phyloP scores from a whole-genome alignment of 2,329 filamentous ascomycete genomes.

The Aspergillus sp. region DNA sequence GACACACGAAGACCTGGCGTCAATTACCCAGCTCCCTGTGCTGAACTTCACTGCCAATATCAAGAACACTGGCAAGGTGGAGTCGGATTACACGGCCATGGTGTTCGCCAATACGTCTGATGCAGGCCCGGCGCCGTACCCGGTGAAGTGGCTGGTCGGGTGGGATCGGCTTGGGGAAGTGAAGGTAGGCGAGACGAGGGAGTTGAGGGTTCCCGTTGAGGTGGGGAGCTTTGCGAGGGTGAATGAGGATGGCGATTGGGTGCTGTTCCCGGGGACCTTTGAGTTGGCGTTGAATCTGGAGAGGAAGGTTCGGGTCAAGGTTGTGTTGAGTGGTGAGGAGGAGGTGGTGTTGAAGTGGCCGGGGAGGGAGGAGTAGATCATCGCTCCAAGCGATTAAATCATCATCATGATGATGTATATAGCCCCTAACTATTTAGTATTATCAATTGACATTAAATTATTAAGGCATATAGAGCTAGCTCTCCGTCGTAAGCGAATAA shows the following conservation, averaged over 20 bases:
- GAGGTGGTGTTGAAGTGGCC: constrained; percentile 40
- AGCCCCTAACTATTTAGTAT: no score
- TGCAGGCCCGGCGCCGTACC: constrained; percentile 44
- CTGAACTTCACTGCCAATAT: constrained; percentile 39
- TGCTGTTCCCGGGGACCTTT: constrained; percentile 48
- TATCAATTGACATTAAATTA: no score
- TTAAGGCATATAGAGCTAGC: no score
- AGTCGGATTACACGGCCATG: constrained; percentile 47
- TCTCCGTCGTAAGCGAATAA: no score
- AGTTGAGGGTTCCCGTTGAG: constrained; percentile 38
- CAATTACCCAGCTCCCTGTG: constrained; percentile 41
- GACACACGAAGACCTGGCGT: constrained; percentile 27
- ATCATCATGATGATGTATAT: no score
- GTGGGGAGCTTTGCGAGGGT: constrained; percentile 43
- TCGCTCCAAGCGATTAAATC: no score
- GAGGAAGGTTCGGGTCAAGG: constrained; percentile 34
- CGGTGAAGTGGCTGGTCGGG: constrained; percentile 47
- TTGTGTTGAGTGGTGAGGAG: constrained; percentile 36
- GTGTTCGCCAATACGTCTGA: constrained; percentile 40
- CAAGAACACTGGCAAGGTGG: constrained; percentile 38
- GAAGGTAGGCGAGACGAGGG: constrained; percentile 26
- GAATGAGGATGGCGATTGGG: constrained; percentile 39
- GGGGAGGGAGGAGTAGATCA: constrained; percentile 13
- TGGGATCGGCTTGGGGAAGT: constrained; percentile 37
- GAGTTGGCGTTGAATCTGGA: constrained; percentile 46